These are phyloP conservation scores for Mucor saturninus DNA, from an alignment of 371 early-diverging fungal genomes.

Conservation along the genomic window DNA sequence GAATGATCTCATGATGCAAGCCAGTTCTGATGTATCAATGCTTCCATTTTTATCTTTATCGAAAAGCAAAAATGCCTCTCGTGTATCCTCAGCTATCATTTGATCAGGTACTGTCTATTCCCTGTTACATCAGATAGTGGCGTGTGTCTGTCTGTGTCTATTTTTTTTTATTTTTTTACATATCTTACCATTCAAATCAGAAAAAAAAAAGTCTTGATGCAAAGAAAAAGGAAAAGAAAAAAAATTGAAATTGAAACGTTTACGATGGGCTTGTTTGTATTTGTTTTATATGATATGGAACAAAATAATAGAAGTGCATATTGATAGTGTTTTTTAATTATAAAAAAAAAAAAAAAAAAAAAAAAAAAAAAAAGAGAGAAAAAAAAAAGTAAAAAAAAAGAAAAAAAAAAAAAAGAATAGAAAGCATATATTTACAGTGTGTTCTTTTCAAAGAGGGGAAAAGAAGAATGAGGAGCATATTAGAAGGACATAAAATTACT, in stretches of 20 bases:
- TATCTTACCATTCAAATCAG: neutral
- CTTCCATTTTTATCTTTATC: slow-evolving; percentile 49
- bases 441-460: neutral
- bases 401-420: neutral
- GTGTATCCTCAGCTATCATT: slow-evolving; percentile 13
- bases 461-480: slow-evolving; percentile 68
- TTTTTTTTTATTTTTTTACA: no score
- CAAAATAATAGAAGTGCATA: no score
- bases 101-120: slow-evolving; percentile 8
- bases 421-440: slow-evolving; percentile 9
- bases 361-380: neutral
- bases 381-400: slow-evolving; percentile 3
- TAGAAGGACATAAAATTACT: slow-evolving; percentile 11
- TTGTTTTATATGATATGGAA: neutral
- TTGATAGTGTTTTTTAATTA: no score
- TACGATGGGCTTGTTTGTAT: neutral
- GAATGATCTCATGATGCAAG: slow-evolving; percentile 38
- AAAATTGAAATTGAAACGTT: neutral
- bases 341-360: neutral
- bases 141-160: neutral
- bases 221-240: neutral
- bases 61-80: slow-evolving; percentile 38
- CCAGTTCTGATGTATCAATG: slow-evolving; percentile 42
- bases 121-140: neutral
- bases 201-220: no score